Base-by-base conservation (phyloP, 129 eudicot genomes). In the Smallanthus sonchifolius region DNA sequence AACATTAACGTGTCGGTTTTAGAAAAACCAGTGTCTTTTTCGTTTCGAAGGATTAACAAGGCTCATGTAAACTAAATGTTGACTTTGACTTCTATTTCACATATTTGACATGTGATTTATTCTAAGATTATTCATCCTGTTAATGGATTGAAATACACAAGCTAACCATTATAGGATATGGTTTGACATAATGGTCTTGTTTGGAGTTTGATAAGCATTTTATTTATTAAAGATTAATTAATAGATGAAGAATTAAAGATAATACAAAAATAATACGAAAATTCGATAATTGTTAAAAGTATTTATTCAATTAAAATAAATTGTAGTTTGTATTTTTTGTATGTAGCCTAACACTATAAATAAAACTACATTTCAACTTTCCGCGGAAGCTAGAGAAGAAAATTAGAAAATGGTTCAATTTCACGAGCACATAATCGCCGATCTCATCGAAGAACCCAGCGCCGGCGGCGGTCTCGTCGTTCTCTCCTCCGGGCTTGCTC, bases 351-450 rank as follows among this genome's bases (percentile, higher is more conserved):
- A 4, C 59, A 32, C 38, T 66, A 39, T 76, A 67, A 40, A 76
- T 67, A 6, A 7, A 56, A 37, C 52, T 5, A 45, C 39, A 16
- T 32, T 51, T 36, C 80, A 56, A 13, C 43, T 69, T 65, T 51
- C 45, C 84, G 38, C 67, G 34, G 13, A 51, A 51, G 17, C 14
- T 0, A 52, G 2, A 38, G 20, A 40, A 34, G 36, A 48, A 62
- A 34, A 91, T 92, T 34, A 34, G 36, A 48, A 62, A 34, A 91
- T 92, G 97, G 88, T 92, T 2, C 91, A 84, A 51, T 92, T 92
- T 63, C 94, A 87, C 76, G 84, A 89, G 36, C 89, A 92, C 85
- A 85, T 92, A 49, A 87, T 92, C 70, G 52, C 85, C 63, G 97
- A 92, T 67, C 96, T 92, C 17, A 76, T 92, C 0, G 94, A 87